Conservation (phyloP, 805 yeast genomes). For the Candida lessepsii region DNA sequence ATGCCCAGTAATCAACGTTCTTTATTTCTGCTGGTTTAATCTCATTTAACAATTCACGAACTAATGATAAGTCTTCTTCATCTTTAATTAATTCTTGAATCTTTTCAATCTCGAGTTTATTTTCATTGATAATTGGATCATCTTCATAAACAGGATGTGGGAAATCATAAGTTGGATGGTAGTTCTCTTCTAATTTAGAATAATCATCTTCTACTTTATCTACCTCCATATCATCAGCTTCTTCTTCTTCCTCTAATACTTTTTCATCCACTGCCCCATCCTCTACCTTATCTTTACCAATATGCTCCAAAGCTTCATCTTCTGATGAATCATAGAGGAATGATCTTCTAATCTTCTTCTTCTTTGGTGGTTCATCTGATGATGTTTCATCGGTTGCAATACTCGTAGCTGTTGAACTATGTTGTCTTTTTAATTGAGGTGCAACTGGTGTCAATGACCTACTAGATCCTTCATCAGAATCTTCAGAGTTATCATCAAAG, state of each 20-base stretch:
- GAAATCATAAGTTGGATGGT: slow-evolving; percentile 48
- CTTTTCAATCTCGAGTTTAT: slow-evolving; percentile 41
- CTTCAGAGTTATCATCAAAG: slow-evolving; percentile 35
- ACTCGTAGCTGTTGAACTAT: slow-evolving; percentile 24
- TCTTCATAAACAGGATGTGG: slow-evolving; percentile 60
- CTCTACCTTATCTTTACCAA: slow-evolving; percentile 19
- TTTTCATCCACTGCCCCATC: slow-evolving; percentile 16
- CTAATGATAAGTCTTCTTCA: slow-evolving; percentile 65
- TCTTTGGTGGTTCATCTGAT: slow-evolving; percentile 24
- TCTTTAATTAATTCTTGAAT: slow-evolving; percentile 62
- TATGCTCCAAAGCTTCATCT: slow-evolving; percentile 14
- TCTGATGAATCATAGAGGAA: slow-evolving; percentile 38
- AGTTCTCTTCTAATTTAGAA: slow-evolving; percentile 32
- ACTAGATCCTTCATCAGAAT: slow-evolving; percentile 36
- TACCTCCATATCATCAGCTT: slow-evolving; percentile 16
- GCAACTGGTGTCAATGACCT: slow-evolving; percentile 36
- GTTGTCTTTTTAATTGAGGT: slow-evolving; percentile 28
- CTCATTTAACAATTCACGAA: slow-evolving; percentile 43
- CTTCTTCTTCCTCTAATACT: slow-evolving; percentile 21
- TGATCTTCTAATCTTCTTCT: slow-evolving; percentile 17
- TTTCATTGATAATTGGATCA: slow-evolving; percentile 22
- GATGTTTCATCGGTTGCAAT: slow-evolving; percentile 15
- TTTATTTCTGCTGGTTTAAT: slow-evolving; percentile 18
- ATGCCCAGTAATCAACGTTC: slow-evolving; percentile 61
- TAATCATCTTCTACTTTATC: slow-evolving; percentile 26